Conservation (phyloP, 495 filamentous ascomycete genomes). For the Astrothelium macrocarpum region DNA sequence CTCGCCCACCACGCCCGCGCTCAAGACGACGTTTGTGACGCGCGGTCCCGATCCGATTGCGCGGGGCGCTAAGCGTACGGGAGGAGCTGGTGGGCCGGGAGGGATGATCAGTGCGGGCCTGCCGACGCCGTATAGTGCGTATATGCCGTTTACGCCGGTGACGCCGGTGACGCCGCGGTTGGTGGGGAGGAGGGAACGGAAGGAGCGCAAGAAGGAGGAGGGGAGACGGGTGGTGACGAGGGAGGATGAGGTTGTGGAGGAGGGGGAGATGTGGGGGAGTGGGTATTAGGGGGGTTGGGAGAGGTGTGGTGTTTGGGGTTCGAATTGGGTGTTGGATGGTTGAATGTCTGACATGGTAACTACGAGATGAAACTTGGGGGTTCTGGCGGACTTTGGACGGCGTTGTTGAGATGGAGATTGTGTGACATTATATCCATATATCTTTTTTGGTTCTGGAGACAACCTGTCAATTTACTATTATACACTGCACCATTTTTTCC, state of each 20-base stretch:
- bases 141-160: constrained; percentile 83
- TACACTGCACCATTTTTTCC: not conserved
- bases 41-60: constrained; percentile 40
- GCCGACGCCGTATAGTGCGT: constrained; percentile 76
- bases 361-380: not conserved
- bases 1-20: constrained; percentile 11
- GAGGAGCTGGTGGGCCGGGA: not conserved
- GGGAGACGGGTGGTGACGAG: constrained; percentile 43
- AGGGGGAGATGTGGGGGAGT: constrained; percentile 50
- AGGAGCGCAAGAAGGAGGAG: constrained; percentile 52
- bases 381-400: not conserved
- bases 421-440: not conserved
- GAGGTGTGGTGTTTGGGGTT: not conserved
- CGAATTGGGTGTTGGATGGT: not conserved
- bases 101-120: constrained; percentile 50
- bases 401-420: not conserved
- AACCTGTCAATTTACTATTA: not conserved
- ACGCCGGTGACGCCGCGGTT: constrained; percentile 76
- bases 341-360: not conserved
- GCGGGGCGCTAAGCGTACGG: not conserved
- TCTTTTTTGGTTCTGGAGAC: not conserved
- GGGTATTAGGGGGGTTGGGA: constrained; percentile 17
- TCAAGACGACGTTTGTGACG: constrained; percentile 41
- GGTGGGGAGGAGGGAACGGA: constrained; percentile 64
- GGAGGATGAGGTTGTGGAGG: constrained; percentile 50